Evolutionary conservation across 1,139 yeast genomes (phyloP).

Genomic region (Blastobotrys apis): DNA sequence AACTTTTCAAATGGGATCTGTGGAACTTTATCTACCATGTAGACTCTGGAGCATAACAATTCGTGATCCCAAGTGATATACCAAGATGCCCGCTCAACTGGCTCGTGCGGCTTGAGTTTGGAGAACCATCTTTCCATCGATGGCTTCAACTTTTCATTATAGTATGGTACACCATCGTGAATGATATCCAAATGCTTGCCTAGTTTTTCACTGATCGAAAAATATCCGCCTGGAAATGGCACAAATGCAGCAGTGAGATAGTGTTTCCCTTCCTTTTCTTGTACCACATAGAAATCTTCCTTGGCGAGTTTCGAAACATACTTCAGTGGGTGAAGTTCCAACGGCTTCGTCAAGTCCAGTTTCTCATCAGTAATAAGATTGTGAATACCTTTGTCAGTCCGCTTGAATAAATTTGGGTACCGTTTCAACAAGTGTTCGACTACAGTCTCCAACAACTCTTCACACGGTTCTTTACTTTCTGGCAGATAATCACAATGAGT

Average conservation of each 20-base stretch:
- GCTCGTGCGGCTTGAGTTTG: slow-evolving; percentile 52
- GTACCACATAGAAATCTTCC: slow-evolving; percentile 65
- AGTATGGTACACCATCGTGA: slow-evolving; percentile 70
- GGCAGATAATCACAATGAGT: slow-evolving; percentile 66
- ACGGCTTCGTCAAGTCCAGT: slow-evolving; percentile 55
- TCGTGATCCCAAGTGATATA: slow-evolving; percentile 69
- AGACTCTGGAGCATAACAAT: slow-evolving; percentile 43
- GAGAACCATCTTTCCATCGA: slow-evolving; percentile 77
- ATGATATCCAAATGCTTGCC: slow-evolving; percentile 61
- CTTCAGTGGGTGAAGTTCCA: slow-evolving; percentile 58
- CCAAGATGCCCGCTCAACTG: slow-evolving; percentile 76
- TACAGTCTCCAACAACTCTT: slow-evolving; percentile 61
- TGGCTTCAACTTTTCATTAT: slow-evolving; percentile 56
- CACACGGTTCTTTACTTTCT: slow-evolving; percentile 58
- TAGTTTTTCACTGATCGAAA: slow-evolving; percentile 54
- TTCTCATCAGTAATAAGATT: slow-evolving; percentile 60
- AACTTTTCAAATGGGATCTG: slow-evolving; percentile 32
- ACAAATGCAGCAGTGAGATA: slow-evolving; percentile 71
- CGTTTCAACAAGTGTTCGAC: slow-evolving; percentile 55
- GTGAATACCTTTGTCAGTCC: slow-evolving; percentile 48
- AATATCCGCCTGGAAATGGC: slow-evolving; percentile 75
- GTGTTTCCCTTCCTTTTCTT: slow-evolving; percentile 53
- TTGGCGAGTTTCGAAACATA: slow-evolving; percentile 67
- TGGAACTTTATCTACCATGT: slow-evolving; percentile 31
- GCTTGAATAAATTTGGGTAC: slow-evolving; percentile 59